Conservation (phyloP, 352 stramenopile species). For the Thraustochytrium striatum region DNA sequence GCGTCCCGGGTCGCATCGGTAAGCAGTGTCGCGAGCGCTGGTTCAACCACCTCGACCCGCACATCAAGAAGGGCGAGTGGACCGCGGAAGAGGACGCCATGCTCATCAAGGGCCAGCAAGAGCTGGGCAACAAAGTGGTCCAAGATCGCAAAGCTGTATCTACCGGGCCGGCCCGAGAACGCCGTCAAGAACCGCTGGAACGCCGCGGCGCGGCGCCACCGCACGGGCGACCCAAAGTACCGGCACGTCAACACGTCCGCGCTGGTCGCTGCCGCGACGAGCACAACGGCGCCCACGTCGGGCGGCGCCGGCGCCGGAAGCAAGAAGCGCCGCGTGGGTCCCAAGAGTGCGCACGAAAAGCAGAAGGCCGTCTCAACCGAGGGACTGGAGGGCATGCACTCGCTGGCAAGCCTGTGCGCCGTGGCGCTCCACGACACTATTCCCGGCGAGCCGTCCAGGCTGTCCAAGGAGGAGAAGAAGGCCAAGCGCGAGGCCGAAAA, state of each 20-base stretch:
- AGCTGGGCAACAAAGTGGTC: slow-evolving; percentile 92
- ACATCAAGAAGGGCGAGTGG: slow-evolving; percentile 91
- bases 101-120: slow-evolving; percentile 70
- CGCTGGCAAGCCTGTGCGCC: slow-evolving; percentile 9
- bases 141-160: slow-evolving; percentile 81
- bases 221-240: slow-evolving; percentile 1
- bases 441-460: not conserved
- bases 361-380: not conserved
- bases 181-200: slow-evolving; percentile 76
- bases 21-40: slow-evolving; percentile 92
- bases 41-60: slow-evolving; percentile 88
- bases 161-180: slow-evolving; percentile 69
- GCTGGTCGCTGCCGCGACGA: not conserved
- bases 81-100: slow-evolving; percentile 89
- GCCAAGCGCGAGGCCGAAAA: not conserved
- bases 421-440: slow-evolving; percentile 12
- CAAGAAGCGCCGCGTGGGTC: not conserved
- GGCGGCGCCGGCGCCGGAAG: too few relatives aligned
- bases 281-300: not conserved
- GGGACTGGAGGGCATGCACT: not conserved
- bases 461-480: not conserved
- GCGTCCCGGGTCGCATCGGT: slow-evolving; percentile 70
- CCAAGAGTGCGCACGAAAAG: not conserved
- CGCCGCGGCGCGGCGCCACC: slow-evolving; percentile 44
- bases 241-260: not conserved